These are phyloP conservation scores for Aspergillus sp. DNA, from an alignment of 2,329 filamentous ascomycete species.

Conservation along the genomic window DNA sequence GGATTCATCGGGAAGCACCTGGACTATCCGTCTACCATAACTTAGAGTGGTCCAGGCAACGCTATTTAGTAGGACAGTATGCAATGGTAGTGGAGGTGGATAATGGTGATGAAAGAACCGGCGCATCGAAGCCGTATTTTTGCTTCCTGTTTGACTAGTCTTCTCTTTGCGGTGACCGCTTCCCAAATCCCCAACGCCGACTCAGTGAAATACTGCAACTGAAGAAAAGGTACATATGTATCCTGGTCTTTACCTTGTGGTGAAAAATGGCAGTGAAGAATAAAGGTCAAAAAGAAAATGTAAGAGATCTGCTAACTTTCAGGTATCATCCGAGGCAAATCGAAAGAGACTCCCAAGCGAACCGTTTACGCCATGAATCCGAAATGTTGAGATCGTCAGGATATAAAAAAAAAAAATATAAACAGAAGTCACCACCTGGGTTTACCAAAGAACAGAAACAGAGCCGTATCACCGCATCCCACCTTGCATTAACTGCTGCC, in stretches of 20 bases:
- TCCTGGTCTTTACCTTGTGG: neutral
- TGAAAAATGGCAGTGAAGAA: neutral
- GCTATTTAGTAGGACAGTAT: too few species aligned
- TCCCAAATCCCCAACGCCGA: neutral
- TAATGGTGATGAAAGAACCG: neutral
- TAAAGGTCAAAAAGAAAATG: conserved; percentile 5
- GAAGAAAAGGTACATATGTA: neutral
- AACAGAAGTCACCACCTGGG: neutral
- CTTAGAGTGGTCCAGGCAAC: too few species aligned
- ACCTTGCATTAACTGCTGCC: conserved; percentile 59
- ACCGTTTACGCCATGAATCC: conserved; percentile 14
- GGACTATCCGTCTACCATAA: too few species aligned
- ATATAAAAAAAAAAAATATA: neutral
- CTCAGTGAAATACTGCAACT: neutral
- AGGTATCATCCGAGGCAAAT: conserved; percentile 15
- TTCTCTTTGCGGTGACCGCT: neutral
- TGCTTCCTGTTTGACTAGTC: neutral
- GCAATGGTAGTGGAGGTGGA: neutral
- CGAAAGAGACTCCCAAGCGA: conserved; percentile 3
- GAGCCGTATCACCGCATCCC: conserved; percentile 31
- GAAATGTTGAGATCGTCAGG: neutral
- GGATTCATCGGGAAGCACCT: too few species aligned
- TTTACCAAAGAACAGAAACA: conserved; percentile 7
- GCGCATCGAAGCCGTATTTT: neutral
- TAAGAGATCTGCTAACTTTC: conserved; percentile 11